Base-by-base conservation (phyloP, 768 basidiomycete genomes). In the Ephemerocybe angulata region DNA sequence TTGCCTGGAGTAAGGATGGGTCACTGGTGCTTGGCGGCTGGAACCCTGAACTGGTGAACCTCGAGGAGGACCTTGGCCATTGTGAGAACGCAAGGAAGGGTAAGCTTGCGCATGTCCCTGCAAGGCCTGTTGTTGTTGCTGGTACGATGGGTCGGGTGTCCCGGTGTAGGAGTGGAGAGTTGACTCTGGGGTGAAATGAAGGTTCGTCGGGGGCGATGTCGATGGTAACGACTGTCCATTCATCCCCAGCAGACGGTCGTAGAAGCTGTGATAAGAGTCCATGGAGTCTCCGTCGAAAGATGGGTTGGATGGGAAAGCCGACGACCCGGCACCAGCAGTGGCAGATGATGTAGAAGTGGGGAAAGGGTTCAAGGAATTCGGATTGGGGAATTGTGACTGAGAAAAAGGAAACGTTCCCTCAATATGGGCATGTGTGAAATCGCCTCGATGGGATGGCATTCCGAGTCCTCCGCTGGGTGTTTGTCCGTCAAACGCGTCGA, bases 401-500 rank as follows among this genome's bases (percentile, higher is more conserved):
- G 42, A 44, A 25, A 50, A 50, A 64, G n/a, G 54, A 42, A 27
- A 58, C 43, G 61, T 67, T 52, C 47, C 30, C 17, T 64, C 62
- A 28, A 51, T 38, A 29, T 59, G 60, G 35, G 60, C 41, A 8
- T 50, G 31, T 7, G 30, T 29, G 3, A 33, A 27, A 5, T 38
- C 40, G 25, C 19, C 13, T 15, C 38, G 17, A 55, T 59, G 3
- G 40, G 30, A 17, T 57, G 42, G 64, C 60, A 5, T 19, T 70
- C 57, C 30, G 13, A 28, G 31, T n/a, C 48, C 24, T 12, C 3
- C 19, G 12, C 29, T 8, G 31, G 46, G 50, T 65, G 63, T 44
- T 69, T 62, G 66, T 27, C 62, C 44, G 28, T 52, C 58, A 50
- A 64, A 75, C 12, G 67, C 51, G 50, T 74, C 69, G 19, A 68